A percentile compares a stretch with the other conserved stretches of the same genome.
Conservation (phyloP, 352 stramenopile species). For the Pythium coloratum region DNA sequence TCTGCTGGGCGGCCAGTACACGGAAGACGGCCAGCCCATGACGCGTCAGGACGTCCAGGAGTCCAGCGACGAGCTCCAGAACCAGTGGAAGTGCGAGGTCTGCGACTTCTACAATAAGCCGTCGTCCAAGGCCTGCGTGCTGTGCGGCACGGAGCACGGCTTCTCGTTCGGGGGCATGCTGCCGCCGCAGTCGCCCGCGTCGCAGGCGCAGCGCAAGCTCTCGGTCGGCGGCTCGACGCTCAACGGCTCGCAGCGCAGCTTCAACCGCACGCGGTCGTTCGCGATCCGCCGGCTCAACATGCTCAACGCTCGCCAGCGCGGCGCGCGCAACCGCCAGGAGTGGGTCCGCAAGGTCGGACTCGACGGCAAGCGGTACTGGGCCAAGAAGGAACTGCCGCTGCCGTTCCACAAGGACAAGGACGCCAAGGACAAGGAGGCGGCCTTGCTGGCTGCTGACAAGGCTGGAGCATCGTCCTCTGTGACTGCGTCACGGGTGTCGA, state of each 20-base stretch:
- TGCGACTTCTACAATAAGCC: slow-evolving; percentile 90
- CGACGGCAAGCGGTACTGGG: slow-evolving; percentile 85
- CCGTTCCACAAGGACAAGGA: slow-evolving; percentile 23
- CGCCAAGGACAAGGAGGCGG: slow-evolving; percentile 5
- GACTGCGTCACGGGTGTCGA: slow-evolving; percentile 9
- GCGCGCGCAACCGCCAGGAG: slow-evolving; percentile 76
- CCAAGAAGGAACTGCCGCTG: slow-evolving; percentile 66
- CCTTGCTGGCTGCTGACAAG: background rate
- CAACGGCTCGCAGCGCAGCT: slow-evolving; percentile 47
- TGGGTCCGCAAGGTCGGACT: slow-evolving; percentile 82
- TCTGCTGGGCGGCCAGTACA: slow-evolving; percentile 84
- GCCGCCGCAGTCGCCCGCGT: slow-evolving; percentile 1
- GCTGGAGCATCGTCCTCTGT: background rate
- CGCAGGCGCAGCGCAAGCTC: slow-evolving; percentile 29
- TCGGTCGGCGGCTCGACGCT: slow-evolving; percentile 28
- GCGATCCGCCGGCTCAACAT: slow-evolving; percentile 87
- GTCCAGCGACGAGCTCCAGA: slow-evolving; percentile 74
- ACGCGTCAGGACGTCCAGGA: slow-evolving; percentile 87
- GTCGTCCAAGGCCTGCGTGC: slow-evolving; percentile 67
- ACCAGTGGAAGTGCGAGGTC: slow-evolving; percentile 86
- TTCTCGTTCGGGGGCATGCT: slow-evolving; percentile 65
- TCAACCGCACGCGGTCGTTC: slow-evolving; percentile 86
- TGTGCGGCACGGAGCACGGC: slow-evolving; percentile 80
- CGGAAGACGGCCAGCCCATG: slow-evolving; percentile 83
- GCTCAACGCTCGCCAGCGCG: slow-evolving; percentile 80